Evolutionary conservation across 2,329 filamentous ascomycete genomes (phyloP), one percentile per base, ranked within the genome.

Genomic region (Aspergillus sp.): DNA sequence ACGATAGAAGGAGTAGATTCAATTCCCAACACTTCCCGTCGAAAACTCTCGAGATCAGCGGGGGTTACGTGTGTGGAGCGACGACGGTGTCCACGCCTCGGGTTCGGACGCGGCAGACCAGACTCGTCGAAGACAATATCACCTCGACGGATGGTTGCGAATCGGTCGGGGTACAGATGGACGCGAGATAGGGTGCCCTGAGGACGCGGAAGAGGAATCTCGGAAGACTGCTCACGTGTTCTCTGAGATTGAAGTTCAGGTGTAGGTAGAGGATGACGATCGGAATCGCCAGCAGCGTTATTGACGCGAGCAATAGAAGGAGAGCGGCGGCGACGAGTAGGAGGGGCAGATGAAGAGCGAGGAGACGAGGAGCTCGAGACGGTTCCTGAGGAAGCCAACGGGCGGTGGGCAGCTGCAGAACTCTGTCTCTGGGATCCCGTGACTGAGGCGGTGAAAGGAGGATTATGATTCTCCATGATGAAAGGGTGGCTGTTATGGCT

Each of bases 1-100:
- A 55, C 62, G 43, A 57, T 54, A 20, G 37, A 39, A 39, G 37
- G 37, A 39, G 37, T 19, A 35, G 60, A 53, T 51, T 65, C 57
- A 33, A 66, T 56, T 43, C 64, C 64, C 44, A 68, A 46, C 37
- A 67, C 60, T 48, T 67, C 65, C 54, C 58, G 61, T 54, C 62
- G 60, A 51, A 68, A 67, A 54, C 64, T 65, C 54, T 65, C 62
- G 57, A 68, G 62, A 60, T 68, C 65, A 54, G 59, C 59, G 51
- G 57, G 62, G 57, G 62, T 68, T 45, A 69, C 67, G 59, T 66
- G 67, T 53, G 68, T 69, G 52, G 67, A 69, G 51, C 67, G 68
- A 56, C 68, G 68, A 52, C 68, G 68, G 51, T 68, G 64, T 56
- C 64, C 64, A 64, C 63, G 65, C 58, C 59, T 63, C 62, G 58